These are phyloP conservation scores for Candida sojae DNA, from an alignment of 1,139 yeast species.

Conservation along the genomic window DNA sequence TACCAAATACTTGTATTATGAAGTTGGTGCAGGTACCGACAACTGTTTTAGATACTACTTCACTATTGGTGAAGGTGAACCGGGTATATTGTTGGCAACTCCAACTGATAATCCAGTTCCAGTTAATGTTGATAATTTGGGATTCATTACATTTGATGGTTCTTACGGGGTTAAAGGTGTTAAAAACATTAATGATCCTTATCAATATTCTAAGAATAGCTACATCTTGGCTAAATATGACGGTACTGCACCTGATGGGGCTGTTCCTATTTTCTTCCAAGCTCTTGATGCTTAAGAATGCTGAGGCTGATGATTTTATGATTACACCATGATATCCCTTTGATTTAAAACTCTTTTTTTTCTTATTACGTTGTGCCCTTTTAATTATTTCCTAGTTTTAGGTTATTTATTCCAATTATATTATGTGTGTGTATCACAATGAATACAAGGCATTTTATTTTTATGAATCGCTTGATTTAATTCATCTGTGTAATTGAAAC, in stretches of 20 bases:
- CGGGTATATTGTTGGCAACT: conserved; percentile 1
- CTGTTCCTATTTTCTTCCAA: conserved; percentile 6
- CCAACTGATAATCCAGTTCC: neutral
- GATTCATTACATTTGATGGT: conserved; percentile 6
- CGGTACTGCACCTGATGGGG: conserved; percentile 2
- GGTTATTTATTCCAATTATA: no score
- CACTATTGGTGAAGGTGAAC: conserved; percentile 3
- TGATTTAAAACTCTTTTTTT: no score
- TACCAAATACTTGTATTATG: conserved; percentile 1
- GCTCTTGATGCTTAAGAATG: conserved; percentile 3
- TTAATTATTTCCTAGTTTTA: no score
- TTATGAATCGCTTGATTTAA: no score
- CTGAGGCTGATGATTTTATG: no score
- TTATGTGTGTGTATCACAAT: no score
- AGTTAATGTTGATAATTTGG: conserved; percentile 1
- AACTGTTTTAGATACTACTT: neutral
- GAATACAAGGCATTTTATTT: no score
- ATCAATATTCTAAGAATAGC: conserved; percentile 3
- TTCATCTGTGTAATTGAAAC: no score
- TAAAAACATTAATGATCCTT: conserved; percentile 5
- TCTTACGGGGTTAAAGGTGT: conserved; percentile 5
- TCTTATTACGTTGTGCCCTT: no score
- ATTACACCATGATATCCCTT: no score
- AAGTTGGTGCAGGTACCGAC: conserved; percentile 1
- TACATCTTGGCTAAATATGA: conserved; percentile 4